Evolutionary conservation across 108 stramenopile genomes (phyloP).

Genomic region (Skeletonema costatum): DNA sequence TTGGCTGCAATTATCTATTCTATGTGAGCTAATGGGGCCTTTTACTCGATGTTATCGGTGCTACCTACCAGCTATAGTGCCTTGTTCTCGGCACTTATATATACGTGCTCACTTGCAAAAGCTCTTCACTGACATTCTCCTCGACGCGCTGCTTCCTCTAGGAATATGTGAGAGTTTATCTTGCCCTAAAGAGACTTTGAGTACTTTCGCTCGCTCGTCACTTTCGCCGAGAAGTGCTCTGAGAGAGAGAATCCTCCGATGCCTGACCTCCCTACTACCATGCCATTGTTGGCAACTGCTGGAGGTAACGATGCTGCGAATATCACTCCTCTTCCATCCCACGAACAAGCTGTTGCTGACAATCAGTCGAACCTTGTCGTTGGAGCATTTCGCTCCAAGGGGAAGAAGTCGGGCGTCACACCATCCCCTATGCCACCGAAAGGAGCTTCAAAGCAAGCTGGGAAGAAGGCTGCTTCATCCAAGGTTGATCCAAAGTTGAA

Average conservation of each 20-base stretch:
- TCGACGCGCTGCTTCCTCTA: too few relatives aligned
- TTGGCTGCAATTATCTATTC: too few relatives aligned
- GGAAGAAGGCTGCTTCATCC: neutral
- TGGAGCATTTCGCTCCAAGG: constrained; percentile 11
- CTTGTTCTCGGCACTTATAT: too few relatives aligned
- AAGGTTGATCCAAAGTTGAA: neutral
- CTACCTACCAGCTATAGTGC: too few relatives aligned
- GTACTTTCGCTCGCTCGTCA: too few relatives aligned
- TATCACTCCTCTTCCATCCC: constrained; percentile 52
- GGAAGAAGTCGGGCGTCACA: constrained; percentile 23
- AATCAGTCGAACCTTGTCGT: constrained; percentile 34
- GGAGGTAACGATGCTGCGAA: constrained; percentile 12
- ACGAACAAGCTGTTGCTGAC: constrained; percentile 18
- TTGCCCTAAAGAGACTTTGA: too few relatives aligned
- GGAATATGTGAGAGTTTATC: too few relatives aligned
- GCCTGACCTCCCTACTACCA: constrained; percentile 47
- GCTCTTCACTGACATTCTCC: too few relatives aligned
- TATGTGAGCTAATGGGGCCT: too few relatives aligned
- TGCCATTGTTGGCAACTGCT: constrained; percentile 26
- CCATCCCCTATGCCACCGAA: constrained; percentile 34
- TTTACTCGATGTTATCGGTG: too few relatives aligned
- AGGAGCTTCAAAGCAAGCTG: constrained; percentile 12
- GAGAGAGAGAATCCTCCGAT: constrained; percentile 42
- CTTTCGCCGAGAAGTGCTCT: constrained; percentile 65
- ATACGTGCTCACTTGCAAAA: too few relatives aligned